phyloP scores from a whole-genome alignment of 176 grass and related monocot genomes.

The Hordeum marinum region DNA sequence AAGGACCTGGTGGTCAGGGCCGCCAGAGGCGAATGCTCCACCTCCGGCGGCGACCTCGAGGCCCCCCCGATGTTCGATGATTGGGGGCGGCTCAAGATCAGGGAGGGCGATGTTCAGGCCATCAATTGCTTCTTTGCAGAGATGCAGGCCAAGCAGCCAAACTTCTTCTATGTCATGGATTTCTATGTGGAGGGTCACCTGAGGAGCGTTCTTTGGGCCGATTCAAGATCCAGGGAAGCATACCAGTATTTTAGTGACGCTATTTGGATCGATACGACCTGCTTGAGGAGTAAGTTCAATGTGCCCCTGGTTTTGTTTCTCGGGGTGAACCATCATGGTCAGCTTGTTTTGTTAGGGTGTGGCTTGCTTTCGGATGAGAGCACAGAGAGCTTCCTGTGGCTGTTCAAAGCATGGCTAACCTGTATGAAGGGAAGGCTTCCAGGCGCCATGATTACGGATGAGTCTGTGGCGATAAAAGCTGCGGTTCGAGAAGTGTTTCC shows the following conservation, averaged over 20 bases:
- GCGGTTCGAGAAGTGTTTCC: constrained; percentile 53
- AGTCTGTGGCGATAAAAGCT: constrained; percentile 43
- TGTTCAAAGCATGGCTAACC: constrained; percentile 65
- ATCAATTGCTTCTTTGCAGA: constrained; percentile 45
- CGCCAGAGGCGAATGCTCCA: constrained; percentile 40
- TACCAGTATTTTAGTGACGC: constrained; percentile 67
- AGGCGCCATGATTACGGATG: constrained; percentile 60
- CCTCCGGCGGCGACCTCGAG: constrained; percentile 28
- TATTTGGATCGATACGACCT: constrained; percentile 57
- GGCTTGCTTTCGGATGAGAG: constrained; percentile 79
- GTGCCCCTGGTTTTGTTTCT: constrained; percentile 60
- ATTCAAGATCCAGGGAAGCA: constrained; percentile 58
- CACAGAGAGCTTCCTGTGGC: constrained; percentile 64
- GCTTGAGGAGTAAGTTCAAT: constrained; percentile 52
- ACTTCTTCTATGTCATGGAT: constrained; percentile 79
- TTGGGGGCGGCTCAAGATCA: constrained; percentile 58
- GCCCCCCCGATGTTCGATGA: constrained; percentile 37
- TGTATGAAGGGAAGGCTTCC: constrained; percentile 56
- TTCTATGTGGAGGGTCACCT: constrained; percentile 61
- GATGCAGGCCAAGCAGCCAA: constrained; percentile 66
- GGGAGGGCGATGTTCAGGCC: constrained; percentile 40
- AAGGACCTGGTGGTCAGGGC: constrained; percentile 63
- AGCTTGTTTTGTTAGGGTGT: constrained; percentile 65
- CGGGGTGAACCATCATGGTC: constrained; percentile 65
- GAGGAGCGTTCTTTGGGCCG: constrained; percentile 75